Percentiles rank a stretch among this genome's conserved stretches.
Evolutionary conservation across 768 basidiomycete genomes (phyloP).

Genomic region (Clavulina sp.): DNA sequence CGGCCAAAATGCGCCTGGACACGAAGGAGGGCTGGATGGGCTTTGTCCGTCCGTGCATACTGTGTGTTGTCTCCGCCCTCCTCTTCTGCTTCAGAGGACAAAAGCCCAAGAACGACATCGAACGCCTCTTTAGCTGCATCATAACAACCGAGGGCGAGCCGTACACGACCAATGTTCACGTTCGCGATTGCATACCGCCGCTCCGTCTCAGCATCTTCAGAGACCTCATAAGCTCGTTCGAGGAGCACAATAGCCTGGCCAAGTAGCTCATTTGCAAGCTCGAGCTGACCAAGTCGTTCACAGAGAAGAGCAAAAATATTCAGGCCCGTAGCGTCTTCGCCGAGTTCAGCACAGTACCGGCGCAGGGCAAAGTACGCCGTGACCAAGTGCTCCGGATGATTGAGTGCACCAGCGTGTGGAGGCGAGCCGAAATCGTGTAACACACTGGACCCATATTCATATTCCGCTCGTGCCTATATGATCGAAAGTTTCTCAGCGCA

Average conservation of each 20-base stretch:
- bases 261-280: constrained; percentile 40
- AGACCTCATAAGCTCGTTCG: constrained; percentile 78
- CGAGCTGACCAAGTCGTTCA: constrained; percentile 60
- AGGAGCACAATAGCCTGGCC: constrained; percentile 47
- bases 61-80: constrained; percentile 20
- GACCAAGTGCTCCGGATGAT: constrained; percentile 33
- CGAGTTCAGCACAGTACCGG: constrained; percentile 50
- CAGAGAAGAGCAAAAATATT: constrained; percentile 76
- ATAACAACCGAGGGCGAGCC: constrained; percentile 42
- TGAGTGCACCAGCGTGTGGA: constrained; percentile 12
- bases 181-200: constrained; percentile 66
- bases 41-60: background rate
- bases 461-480: constrained; percentile 58
- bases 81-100: constrained; percentile 32
- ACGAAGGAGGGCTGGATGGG: constrained; percentile 31
- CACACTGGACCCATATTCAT: constrained; percentile 48
- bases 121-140: constrained; percentile 48
- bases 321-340: constrained; percentile 53
- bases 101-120: constrained; percentile 52
- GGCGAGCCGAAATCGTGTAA: constrained; percentile 25
- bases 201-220: constrained; percentile 66
- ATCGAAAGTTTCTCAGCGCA: background rate
- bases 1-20: constrained; percentile 51
- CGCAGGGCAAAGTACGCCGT: constrained; percentile 68
- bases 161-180: constrained; percentile 60